Conservation (phyloP, 352 stramenopile genomes). For the Pythium brassicae region DNA sequence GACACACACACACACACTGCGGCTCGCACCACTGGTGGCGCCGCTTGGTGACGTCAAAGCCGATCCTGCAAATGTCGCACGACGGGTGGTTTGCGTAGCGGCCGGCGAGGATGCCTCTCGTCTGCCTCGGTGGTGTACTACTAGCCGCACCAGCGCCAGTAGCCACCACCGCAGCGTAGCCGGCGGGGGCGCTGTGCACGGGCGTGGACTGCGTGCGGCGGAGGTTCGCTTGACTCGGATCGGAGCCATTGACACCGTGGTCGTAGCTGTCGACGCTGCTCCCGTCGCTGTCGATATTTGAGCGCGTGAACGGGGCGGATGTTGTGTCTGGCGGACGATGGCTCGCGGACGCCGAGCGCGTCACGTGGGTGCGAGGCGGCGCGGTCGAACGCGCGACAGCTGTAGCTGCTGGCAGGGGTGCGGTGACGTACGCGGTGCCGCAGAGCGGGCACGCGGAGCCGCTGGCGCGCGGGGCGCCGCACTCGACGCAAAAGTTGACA, state of each 20-base stretch:
- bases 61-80: conserved; percentile 73
- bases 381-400: not conserved
- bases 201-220: conserved; percentile 11
- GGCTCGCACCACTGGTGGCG: conserved; percentile 48
- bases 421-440: conserved; percentile 6
- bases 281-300: conserved; percentile 1
- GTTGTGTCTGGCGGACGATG: not conserved
- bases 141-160: too few relatives aligned
- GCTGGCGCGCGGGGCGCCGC: conserved; percentile 5
- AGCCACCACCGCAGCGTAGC: too few relatives aligned
- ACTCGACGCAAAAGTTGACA: conserved; percentile 18
- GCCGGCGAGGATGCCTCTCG: not conserved
- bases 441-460: conserved; percentile 12
- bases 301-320: not conserved
- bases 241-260: not conserved
- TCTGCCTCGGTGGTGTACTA: too few relatives aligned
- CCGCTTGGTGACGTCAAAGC: conserved; percentile 68
- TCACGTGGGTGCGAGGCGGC: not conserved
- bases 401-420: not conserved
- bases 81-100: conserved; percentile 51
- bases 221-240: too few relatives aligned
- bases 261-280: conserved; percentile 7
- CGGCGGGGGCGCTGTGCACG: not conserved
- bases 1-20: too few relatives aligned
- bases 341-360: not conserved